Percentiles rank a stretch among this genome's conserved stretches.
Evolutionary conservation across 176 grass and related monocot genomes (phyloP).

Genomic region (Cocos nucifera): DNA sequence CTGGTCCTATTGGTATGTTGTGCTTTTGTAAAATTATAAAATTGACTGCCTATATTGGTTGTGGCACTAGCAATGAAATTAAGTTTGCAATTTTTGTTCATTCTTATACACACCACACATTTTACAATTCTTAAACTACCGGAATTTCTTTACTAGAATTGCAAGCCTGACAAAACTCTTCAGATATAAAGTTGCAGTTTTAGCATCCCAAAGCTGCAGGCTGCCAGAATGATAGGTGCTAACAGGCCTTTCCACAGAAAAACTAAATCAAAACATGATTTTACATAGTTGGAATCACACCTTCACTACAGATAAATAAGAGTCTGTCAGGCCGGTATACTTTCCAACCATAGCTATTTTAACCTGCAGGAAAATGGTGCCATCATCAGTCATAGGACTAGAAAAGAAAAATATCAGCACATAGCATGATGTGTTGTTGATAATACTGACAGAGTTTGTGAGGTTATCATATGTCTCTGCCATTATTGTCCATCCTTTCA

Average conservation of each 20-base stretch:
- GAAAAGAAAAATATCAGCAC: not conserved
- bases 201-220: not conserved
- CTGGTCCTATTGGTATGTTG: no score
- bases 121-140: no score
- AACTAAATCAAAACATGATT: conserved; percentile 1
- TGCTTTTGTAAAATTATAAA: no score
- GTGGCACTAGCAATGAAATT: no score
- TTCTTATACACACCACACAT: no score
- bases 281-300: conserved; percentile 17
- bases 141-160: no score
- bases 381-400: conserved; percentile 12
- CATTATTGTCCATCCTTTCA: conserved; percentile 82
- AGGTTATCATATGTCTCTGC: conserved; percentile 76
- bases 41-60: no score
- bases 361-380: conserved; percentile 50
- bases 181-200: no score
- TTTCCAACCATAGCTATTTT: conserved; percentile 99
- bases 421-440: conserved; percentile 11
- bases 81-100: no score
- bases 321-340: conserved; percentile 87
- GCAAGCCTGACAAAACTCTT: no score
- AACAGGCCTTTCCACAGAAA: not conserved
- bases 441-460: conserved; percentile 59
- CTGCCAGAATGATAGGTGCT: conserved; percentile 1
- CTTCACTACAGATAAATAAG: conserved; percentile 95